Base-by-base conservation (phyloP, 1,139 yeast genomes). In the Pichia sp. region DNA sequence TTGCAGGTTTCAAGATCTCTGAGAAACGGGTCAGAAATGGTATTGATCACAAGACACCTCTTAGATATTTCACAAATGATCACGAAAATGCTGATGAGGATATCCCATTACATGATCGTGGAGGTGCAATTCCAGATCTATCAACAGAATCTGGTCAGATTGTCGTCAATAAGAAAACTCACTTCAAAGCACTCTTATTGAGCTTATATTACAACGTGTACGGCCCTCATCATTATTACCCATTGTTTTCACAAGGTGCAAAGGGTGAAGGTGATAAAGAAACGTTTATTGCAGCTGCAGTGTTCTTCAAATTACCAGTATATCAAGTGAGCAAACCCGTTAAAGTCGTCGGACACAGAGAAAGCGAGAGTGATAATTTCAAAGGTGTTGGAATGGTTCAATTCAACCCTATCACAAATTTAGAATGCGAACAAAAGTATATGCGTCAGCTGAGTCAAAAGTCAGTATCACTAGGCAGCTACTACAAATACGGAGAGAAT, bases 251-350 rank as follows among this genome's bases (percentile, higher is more conserved):
- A 0, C 72, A 74, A 51, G 83, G 83, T 9, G 72, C 67, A 21
- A 67, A 62, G 40, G 84, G 84, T 25, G 82, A 76, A 55, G 84
- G 84, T 34, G 85, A 77, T 47, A 77, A 77, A 49, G 84, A 77
- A 43, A 77, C 84, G 0, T 76, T 74, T 50, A 62, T 65, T 18
- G 72, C 79, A 1, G 82, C 79, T 1, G 78, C 81, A 1, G 55
- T 58, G 33, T 69, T 63, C n/a, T 62, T 67, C 9, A 56, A 60
- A 2, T 64, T 70, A 41, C 58, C 60, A 3, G 73, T 62, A 35
- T 76, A 76, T 50, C 82, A 74, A 50, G 71, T 76, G 8, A 69
- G 64, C 36, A 66, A 60, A 45, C 68, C 68, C 50, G 58, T 56
- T 20, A 55, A 51, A 62, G 72, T 52, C 49, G 67, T 48, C 64